phyloP scores from a whole-genome alignment of 2,329 filamentous ascomycete genomes.

The Berkeleyomyces rouxiae region DNA sequence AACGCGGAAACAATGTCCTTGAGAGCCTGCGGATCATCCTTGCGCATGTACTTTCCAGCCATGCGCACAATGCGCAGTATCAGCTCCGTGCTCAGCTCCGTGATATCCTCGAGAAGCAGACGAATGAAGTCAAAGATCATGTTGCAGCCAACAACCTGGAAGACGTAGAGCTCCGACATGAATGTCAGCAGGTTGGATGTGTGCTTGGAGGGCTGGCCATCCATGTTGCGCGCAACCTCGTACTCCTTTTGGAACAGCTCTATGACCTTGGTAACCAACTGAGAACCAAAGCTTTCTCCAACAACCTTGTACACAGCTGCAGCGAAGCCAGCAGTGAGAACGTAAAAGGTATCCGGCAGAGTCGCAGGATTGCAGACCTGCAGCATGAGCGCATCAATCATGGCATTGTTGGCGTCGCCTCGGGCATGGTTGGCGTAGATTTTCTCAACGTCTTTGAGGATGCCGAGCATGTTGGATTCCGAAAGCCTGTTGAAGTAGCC shows the following conservation, averaged over 20 bases:
- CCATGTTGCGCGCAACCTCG: constrained; percentile 22
- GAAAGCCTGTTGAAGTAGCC: constrained; percentile 86
- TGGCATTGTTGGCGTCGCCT: constrained; percentile 69
- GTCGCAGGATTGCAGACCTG: constrained; percentile 63
- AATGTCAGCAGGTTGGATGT: constrained; percentile 66
- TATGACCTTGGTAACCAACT: constrained; percentile 64
- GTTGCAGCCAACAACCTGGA: constrained; percentile 68
- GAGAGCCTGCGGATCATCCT: constrained; percentile 73
- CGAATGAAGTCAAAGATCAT: constrained; percentile 86
- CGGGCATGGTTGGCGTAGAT: constrained; percentile 72
- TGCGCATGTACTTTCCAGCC: constrained; percentile 65
- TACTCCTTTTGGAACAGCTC: constrained; percentile 57
- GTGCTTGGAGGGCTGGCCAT: constrained; percentile 16
- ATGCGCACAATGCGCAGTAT: constrained; percentile 70
- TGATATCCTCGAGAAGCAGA: constrained; percentile 55
- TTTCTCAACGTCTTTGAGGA: constrained; percentile 65
- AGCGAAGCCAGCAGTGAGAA: constrained; percentile 78
- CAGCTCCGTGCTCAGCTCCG: constrained; percentile 76
- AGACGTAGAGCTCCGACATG: constrained; percentile 76
- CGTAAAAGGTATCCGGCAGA: constrained; percentile 75
- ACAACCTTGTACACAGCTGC: constrained; percentile 75
- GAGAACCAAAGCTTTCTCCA: constrained; percentile 77
- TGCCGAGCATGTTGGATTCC: constrained; percentile 74
- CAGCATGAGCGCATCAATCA: constrained; percentile 63
- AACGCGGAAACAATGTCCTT: constrained; percentile 77